phyloP scores from a whole-genome alignment of 163 green algal species.

The Scenedesmus sp. region DNA sequence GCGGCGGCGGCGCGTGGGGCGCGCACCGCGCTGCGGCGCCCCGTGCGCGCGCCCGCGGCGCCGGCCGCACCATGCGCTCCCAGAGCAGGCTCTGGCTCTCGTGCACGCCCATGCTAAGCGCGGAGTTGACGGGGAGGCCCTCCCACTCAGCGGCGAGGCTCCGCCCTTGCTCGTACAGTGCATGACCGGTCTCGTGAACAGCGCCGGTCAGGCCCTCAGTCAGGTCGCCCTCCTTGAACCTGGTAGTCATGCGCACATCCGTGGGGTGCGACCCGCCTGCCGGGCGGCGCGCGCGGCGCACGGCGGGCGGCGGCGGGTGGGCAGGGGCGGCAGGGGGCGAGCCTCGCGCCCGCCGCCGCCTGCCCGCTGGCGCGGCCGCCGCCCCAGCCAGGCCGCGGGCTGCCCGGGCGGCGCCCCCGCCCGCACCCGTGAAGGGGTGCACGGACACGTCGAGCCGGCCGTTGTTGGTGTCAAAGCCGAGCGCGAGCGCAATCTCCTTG shows the following conservation, averaged over 20 bases:
- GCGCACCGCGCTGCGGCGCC: not conserved
- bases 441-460: conserved; percentile 87
- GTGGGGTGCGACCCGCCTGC: conserved; percentile 67
- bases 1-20: too few relatives aligned
- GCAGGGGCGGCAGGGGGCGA: not conserved
- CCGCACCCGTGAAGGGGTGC: conserved; percentile 90
- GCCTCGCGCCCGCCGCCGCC: too few relatives aligned
- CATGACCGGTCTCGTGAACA: conserved; percentile 87
- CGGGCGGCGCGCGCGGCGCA: not conserved
- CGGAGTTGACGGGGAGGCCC: conserved; percentile 69
- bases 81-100: conserved; percentile 91
- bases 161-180: conserved; percentile 79
- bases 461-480: conserved; percentile 77
- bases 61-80: conserved; percentile 84
- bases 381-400: too few relatives aligned
- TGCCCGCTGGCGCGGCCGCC: too few relatives aligned
- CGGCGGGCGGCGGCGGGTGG: not conserved
- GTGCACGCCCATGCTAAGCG: conserved; percentile 90
- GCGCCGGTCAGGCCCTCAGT: conserved; percentile 82
- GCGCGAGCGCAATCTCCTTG: conserved; percentile 67
- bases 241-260: conserved; percentile 93
- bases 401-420: too few relatives aligned
- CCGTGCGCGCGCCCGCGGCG: not conserved
- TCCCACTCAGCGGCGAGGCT: conserved; percentile 46
- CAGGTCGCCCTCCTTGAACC: conserved; percentile 86